These are phyloP conservation scores for Bimuria novae-zelandiae DNA, from an alignment of 2,329 filamentous ascomycete species.

Conservation along the genomic window DNA sequence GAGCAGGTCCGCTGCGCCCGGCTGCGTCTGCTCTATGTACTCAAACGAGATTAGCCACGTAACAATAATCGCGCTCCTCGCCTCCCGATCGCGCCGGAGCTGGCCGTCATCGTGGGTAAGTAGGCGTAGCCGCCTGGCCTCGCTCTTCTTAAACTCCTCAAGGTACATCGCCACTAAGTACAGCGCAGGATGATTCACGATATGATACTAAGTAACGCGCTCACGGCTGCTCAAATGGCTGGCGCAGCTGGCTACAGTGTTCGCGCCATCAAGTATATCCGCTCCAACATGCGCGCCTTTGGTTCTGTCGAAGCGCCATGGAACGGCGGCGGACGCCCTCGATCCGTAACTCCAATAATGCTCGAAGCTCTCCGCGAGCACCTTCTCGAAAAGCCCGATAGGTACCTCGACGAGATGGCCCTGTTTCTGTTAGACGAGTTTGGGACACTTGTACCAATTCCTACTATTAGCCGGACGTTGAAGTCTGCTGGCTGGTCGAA, in stretches of 20 bases:
- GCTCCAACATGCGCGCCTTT: constrained; percentile 4
- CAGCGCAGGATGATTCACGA: too few species aligned
- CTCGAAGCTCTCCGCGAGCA: constrained; percentile 2
- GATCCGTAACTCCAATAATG: constrained; percentile 7
- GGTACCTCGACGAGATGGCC: constrained; percentile 28
- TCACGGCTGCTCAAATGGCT: too few species aligned
- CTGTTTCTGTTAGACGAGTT: constrained; percentile 35
- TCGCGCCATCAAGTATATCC: constrained; percentile 3
- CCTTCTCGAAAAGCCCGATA: constrained; percentile 24
- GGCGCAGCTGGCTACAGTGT: constrained; percentile 1
- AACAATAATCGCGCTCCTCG: constrained; percentile 29
- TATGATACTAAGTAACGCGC: too few species aligned
- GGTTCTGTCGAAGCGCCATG: constrained; percentile 4
- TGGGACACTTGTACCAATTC: constrained; percentile 14
- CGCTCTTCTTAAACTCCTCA: constrained; percentile 10
- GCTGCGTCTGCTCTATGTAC: constrained; percentile 39
- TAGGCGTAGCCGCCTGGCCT: constrained; percentile 4
- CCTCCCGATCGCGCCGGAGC: constrained; percentile 11
- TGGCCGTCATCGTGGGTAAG: constrained; percentile 12
- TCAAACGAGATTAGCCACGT: constrained; percentile 45
- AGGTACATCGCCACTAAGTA: constrained; percentile 42
- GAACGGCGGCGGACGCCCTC: constrained; percentile 4
- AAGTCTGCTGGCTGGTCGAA: constrained; percentile 30
- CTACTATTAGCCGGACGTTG: constrained; percentile 28
- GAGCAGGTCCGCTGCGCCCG: constrained; percentile 48